Conservation (phyloP, 441 rosid species). For the Flueggea neowawraea region DNA sequence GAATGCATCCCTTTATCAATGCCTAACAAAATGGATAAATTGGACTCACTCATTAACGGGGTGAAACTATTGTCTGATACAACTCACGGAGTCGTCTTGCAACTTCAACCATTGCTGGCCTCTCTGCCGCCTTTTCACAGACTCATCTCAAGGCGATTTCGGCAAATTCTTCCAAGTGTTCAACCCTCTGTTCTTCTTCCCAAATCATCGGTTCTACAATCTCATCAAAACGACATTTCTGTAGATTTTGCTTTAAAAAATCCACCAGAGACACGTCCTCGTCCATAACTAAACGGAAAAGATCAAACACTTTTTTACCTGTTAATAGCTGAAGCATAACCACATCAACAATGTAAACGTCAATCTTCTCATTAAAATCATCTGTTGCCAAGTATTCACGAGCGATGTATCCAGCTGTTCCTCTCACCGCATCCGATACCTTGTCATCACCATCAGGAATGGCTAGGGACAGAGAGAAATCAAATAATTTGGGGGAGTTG, state of each 20-base stretch:
- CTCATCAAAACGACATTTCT: background rate
- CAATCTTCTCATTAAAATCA: conserved; percentile 30
- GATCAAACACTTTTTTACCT: background rate
- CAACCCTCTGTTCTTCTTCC: background rate
- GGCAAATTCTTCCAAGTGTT: too few species aligned
- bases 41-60: too few species aligned
- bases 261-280: background rate
- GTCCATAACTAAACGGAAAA: too few species aligned
- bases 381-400: conserved; percentile 19
- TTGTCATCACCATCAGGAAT: conserved; percentile 34
- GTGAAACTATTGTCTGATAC: too few species aligned
- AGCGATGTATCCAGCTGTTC: conserved; percentile 18
- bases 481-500: conserved; percentile 26
- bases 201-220: conserved; percentile 1
- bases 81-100: too few species aligned
- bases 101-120: too few species aligned
- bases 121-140: too few species aligned
- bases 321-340: conserved; percentile 31
- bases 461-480: conserved; percentile 25
- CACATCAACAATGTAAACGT: conserved; percentile 39
- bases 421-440: conserved; percentile 7
- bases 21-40: too few species aligned
- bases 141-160: too few species aligned
- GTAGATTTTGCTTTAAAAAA: background rate
- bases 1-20: too few species aligned